A percentile compares a stretch with the other conserved stretches of the same genome.
Evolutionary conservation across 768 basidiomycete species (phyloP).

Genomic region (Kwoniella newhampshirensis): DNA sequence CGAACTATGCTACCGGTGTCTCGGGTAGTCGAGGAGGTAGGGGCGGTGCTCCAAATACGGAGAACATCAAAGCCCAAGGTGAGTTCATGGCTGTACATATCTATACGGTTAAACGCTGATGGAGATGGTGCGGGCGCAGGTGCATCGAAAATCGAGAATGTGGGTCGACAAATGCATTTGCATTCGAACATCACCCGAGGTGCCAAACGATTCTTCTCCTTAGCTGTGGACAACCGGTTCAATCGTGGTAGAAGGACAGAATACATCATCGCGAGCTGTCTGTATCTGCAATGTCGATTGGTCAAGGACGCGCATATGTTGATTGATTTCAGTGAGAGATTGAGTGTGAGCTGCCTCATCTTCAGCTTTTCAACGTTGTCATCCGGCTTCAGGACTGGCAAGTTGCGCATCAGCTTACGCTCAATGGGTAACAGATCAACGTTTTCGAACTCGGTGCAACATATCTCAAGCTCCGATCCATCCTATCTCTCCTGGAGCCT

Average conservation of each 20-base stretch:
- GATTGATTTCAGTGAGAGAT: conserved; percentile 95
- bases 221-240: conserved; percentile 91
- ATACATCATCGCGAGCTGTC: conserved; percentile 92
- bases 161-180: conserved; percentile 58
- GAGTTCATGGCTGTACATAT: no score
- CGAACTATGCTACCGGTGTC: conserved; percentile 67
- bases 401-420: background rate
- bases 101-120: conserved; percentile 1
- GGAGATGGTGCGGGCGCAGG: conserved; percentile 60
- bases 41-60: conserved; percentile 23
- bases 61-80: conserved; percentile 40
- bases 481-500: conserved; percentile 59
- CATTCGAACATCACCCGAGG: conserved; percentile 65
- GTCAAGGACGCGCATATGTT: conserved; percentile 96
- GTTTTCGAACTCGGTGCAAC: conserved; percentile 96
- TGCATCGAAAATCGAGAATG: conserved; percentile 75
- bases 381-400: background rate
- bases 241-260: conserved; percentile 86
- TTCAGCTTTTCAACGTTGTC: background rate
- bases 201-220: conserved; percentile 83
- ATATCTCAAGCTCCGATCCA: conserved; percentile 82
- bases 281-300: conserved; percentile 89
- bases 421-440: conserved; percentile 66
- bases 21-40: conserved; percentile 28
- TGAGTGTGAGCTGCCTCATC: conserved; percentile 63